phyloP scores from a whole-genome alignment of 345 rosid species.

The Garcia nutans region DNA sequence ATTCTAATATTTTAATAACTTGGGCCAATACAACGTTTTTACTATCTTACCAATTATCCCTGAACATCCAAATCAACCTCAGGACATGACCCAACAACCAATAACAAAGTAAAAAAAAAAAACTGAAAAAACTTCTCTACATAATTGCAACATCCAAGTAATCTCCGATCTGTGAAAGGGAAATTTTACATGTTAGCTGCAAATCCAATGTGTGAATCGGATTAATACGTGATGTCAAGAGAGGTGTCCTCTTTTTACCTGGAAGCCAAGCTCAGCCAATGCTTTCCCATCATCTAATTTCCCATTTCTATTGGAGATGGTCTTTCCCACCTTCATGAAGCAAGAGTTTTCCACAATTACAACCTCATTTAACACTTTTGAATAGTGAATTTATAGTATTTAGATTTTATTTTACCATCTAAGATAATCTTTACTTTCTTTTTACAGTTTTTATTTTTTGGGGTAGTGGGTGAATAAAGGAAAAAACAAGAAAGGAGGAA shows the following conservation, averaged over 20 bases:
- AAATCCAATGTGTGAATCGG: background rate
- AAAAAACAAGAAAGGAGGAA: too few species aligned
- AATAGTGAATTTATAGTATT: too few species aligned
- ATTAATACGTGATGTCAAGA: background rate
- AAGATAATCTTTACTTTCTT: too few species aligned
- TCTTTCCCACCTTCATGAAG: too few species aligned
- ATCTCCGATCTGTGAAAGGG: slow-evolving; percentile 70
- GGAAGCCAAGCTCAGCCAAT: slow-evolving; percentile 68
- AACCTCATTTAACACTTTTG: too few species aligned
- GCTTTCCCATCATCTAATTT: slow-evolving; percentile 74
- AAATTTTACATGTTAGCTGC: slow-evolving; percentile 15
- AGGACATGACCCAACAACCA: background rate
- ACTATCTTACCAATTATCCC: background rate
- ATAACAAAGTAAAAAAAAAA: too few species aligned
- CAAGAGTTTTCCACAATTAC: too few species aligned
- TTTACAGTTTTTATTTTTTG: too few species aligned
- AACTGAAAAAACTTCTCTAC: slow-evolving; percentile 33
- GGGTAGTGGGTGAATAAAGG: too few species aligned
- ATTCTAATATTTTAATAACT: too few species aligned
- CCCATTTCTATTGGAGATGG: slow-evolving; percentile 61
- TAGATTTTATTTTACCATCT: too few species aligned
- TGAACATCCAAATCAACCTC: background rate
- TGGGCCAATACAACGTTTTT: too few species aligned
- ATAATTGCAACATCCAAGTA: slow-evolving; percentile 85
- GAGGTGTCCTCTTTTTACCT: slow-evolving; percentile 43